phyloP scores from a whole-genome alignment of 805 yeast species.

The Hanseniaspora lachancei region DNA sequence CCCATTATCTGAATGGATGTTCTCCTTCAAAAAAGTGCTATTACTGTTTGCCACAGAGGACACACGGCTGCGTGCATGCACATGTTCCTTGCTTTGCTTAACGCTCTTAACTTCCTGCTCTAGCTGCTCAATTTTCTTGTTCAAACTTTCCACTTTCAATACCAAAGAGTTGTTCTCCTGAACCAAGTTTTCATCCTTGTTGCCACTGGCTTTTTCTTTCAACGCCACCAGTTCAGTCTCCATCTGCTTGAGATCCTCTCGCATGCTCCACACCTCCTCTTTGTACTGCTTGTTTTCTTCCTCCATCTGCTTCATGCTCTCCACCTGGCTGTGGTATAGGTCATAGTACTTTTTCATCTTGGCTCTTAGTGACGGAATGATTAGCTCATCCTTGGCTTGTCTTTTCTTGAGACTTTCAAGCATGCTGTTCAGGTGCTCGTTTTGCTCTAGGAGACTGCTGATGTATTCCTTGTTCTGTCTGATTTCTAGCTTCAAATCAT shows the following conservation, averaged over 20 bases:
- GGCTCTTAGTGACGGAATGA: not conserved
- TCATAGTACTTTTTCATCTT: conserved; percentile 5
- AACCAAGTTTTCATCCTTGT: not conserved
- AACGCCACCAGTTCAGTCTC: not conserved
- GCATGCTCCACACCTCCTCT: not conserved
- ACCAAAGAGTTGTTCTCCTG: not conserved
- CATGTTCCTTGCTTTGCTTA: not conserved
- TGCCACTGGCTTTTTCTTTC: too few species aligned
- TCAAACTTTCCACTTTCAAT: not conserved
- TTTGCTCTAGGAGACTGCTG: not conserved
- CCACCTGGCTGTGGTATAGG: not conserved
- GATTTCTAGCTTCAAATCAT: conserved; percentile 1
- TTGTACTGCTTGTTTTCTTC: not conserved
- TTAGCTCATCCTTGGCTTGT: not conserved
- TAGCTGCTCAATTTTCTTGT: not conserved
- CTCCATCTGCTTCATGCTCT: not conserved
- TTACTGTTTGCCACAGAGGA: not conserved
- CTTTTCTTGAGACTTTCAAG: not conserved
- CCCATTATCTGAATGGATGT: not conserved
- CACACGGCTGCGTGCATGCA: not conserved
- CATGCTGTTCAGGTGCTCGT: not conserved
- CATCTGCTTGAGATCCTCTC: not conserved
- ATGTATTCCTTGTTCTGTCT: conserved; percentile 4
- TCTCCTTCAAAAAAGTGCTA: not conserved
- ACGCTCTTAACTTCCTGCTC: not conserved